Conservation (phyloP, 805 yeast genomes). For the Kurtzmaniella cleridarum region DNA sequence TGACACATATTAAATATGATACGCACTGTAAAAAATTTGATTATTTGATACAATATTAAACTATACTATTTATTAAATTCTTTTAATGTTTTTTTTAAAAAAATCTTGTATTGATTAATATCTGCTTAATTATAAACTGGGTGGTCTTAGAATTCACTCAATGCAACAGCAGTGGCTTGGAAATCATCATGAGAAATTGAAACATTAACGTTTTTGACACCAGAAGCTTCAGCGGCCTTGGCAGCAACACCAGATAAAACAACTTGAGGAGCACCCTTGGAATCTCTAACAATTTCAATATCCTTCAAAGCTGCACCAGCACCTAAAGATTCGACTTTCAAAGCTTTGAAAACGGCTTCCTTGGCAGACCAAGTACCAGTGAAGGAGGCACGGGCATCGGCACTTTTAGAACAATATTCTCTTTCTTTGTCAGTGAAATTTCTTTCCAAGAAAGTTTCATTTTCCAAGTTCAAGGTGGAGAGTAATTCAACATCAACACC, state of each 20-base stretch:
- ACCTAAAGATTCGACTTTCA: constrained; percentile 84
- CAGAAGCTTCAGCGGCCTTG: constrained; percentile 63
- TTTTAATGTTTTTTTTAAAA: too few species aligned
- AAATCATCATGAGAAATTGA: constrained; percentile 94
- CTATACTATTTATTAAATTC: too few species aligned
- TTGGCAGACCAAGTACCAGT: constrained; percentile 99
- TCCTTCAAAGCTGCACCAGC: constrained; percentile 93
- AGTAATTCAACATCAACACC: constrained; percentile 97
- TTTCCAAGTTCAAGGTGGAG: constrained; percentile 74
- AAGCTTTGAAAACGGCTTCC: constrained; percentile 96
- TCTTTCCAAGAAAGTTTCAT: constrained; percentile 85
- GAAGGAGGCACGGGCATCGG: constrained; percentile 81
- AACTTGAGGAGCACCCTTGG: constrained; percentile 80
- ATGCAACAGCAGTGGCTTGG: constrained; percentile 97
- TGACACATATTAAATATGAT: too few species aligned
- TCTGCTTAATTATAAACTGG: too few species aligned
- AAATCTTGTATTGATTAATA: too few species aligned
- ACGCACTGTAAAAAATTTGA: too few species aligned
- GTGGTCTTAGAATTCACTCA: constrained; percentile 44
- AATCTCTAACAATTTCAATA: constrained; percentile 75
- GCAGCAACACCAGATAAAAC: constrained; percentile 70
- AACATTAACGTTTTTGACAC: constrained; percentile 68
- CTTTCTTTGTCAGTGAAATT: constrained; percentile 84
- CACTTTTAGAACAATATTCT: constrained; percentile 66
- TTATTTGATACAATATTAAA: too few species aligned